These are phyloP conservation scores for Otatea glauca DNA, from an alignment of 176 grass and related monocot genomes.

Conservation along the genomic window DNA sequence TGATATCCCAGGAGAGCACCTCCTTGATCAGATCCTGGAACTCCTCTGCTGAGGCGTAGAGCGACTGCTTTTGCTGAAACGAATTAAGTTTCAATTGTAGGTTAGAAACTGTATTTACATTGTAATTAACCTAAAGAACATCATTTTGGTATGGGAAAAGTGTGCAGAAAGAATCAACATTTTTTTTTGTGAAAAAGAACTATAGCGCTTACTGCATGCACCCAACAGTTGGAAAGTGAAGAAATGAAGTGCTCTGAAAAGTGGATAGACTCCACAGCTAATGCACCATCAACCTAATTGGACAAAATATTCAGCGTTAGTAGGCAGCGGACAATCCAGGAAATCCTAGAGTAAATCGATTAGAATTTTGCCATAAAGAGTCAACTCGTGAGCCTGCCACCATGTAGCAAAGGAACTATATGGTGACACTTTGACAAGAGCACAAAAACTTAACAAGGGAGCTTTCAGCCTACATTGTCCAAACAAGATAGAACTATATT, in stretches of 20 bases:
- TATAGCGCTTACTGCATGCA: conserved; percentile 59
- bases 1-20: conserved; percentile 88
- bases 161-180: not conserved
- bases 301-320: conserved; percentile 37
- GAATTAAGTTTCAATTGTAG: conserved; percentile 21
- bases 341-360: not conserved
- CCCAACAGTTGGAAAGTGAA: conserved; percentile 65
- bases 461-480: not conserved
- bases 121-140: not conserved
- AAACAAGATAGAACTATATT: not conserved
- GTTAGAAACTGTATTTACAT: not conserved
- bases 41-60: conserved; percentile 69
- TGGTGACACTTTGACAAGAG: conserved; percentile 19
- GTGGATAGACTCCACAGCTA: conserved; percentile 68
- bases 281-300: conserved; percentile 59
- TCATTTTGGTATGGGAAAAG: not conserved
- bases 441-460: not conserved
- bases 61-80: conserved; percentile 66
- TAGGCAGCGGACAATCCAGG: not conserved
- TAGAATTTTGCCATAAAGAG: not conserved
- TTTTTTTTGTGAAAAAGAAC: not conserved
- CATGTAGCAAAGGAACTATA: not conserved
- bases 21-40: conserved; percentile 75
- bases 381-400: not conserved
- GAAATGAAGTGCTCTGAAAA: conserved; percentile 66